Evolutionary conservation across 805 yeast genomes (phyloP).

Genomic region (Wickerhamiella alocasiicola): DNA sequence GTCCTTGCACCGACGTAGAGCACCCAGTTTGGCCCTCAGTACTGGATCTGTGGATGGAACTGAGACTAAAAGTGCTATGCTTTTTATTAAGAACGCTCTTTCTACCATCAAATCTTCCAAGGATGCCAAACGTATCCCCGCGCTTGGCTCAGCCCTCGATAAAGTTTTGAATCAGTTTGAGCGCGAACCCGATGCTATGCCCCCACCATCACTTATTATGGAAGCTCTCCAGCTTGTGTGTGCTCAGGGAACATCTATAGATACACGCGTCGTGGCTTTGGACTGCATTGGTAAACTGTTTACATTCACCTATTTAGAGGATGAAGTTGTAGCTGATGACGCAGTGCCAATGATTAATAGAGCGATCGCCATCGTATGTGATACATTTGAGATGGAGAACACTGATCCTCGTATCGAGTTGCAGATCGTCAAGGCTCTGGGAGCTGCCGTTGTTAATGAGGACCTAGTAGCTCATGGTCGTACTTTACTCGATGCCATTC

Average conservation of each 20-base stretch:
- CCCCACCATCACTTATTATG: conserved; percentile 47
- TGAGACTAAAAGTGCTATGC: conserved; percentile 27
- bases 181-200: conserved; percentile 24
- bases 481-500: conserved; percentile 71
- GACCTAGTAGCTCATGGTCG: conserved; percentile 82
- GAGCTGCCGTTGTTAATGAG: conserved; percentile 76
- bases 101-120: conserved; percentile 44
- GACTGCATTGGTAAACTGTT: conserved; percentile 81
- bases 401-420: conserved; percentile 82
- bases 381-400: conserved; percentile 83
- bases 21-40: conserved; percentile 21
- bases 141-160: conserved; percentile 27
- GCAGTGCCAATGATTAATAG: conserved; percentile 57
- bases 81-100: conserved; percentile 46
- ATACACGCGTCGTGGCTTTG: conserved; percentile 58
- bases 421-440: conserved; percentile 83
- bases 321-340: conserved; percentile 27
- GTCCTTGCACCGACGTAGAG: conserved; percentile 6
- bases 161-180: conserved; percentile 25
- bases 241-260: conserved; percentile 46
- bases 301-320: conserved; percentile 65
- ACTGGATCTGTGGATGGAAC: conserved; percentile 22
- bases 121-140: conserved; percentile 42
- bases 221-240: conserved; percentile 69
- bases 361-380: conserved; percentile 71